Conservation (phyloP, 2,329 filamentous ascomycete genomes). For the Sporothrix sp. region DNA sequence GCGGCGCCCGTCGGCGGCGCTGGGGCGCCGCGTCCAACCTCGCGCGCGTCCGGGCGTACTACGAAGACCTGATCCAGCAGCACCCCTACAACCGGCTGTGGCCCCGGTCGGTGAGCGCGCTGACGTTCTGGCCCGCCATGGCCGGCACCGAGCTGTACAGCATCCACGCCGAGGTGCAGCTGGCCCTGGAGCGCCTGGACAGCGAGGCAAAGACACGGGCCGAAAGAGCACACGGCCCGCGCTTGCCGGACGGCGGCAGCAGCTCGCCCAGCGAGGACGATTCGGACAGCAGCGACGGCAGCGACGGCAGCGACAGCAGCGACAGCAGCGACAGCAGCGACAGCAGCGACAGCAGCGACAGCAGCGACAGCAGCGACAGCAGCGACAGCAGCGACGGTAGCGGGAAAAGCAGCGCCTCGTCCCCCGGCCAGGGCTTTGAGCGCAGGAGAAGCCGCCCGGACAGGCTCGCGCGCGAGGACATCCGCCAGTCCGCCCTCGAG, state of each 20-base stretch:
- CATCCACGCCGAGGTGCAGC: constrained; percentile 49
- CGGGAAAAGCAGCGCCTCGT: too few species aligned
- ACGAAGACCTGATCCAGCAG: constrained; percentile 67
- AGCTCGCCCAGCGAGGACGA: neutral
- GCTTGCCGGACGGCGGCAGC: neutral
- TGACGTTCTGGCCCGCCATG: constrained; percentile 74
- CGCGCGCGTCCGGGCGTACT: constrained; percentile 47
- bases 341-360: constrained; percentile 14
- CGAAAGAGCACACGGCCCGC: neutral
- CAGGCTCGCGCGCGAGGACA: constrained; percentile 26
- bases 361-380: neutral
- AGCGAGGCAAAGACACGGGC: constrained; percentile 11
- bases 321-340: constrained; percentile 14
- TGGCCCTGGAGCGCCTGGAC: constrained; percentile 31
- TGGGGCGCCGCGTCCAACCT: constrained; percentile 40
- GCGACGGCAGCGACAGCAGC: neutral
- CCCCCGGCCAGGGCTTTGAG: neutral
- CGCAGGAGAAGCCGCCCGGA: constrained; percentile 16
- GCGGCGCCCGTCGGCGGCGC: constrained; percentile 14
- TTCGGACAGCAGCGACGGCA: constrained; percentile 12
- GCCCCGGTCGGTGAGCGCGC: constrained; percentile 50
- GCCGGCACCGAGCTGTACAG: constrained; percentile 75
- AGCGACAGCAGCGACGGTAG: too few species aligned
- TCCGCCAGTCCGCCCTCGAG: constrained; percentile 43
- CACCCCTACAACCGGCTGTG: constrained; percentile 58